These are phyloP conservation scores for Trichosporon ovoides DNA, from an alignment of 1,284 basidiomycete genomes.

Conservation along the genomic window DNA sequence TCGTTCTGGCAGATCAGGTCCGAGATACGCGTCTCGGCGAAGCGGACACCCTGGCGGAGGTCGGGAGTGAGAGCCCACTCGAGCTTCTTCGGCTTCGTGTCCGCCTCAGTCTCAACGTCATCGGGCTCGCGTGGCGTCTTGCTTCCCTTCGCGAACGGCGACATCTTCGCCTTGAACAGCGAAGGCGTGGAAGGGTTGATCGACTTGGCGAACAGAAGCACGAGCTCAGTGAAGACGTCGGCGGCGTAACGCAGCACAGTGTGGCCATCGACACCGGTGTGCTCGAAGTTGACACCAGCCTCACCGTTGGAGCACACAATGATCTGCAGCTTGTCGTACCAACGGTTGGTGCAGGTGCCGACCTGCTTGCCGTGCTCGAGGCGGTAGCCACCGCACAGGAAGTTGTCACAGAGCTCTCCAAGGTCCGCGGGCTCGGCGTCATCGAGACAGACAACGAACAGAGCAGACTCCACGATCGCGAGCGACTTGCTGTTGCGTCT, in stretches of 20 bases:
- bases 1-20: constrained; percentile 99
- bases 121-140: constrained; percentile 34
- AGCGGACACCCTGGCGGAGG: constrained; percentile 78
- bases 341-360: constrained; percentile 92
- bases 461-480: constrained; percentile 68
- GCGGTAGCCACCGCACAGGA: constrained; percentile 88
- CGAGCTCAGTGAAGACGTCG: constrained; percentile 91
- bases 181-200: constrained; percentile 91
- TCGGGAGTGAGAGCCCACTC: constrained; percentile 85
- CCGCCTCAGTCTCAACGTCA: constrained; percentile 52
- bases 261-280: constrained; percentile 94
- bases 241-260: constrained; percentile 76
- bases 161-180: constrained; percentile 82
- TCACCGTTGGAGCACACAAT: constrained; percentile 87
- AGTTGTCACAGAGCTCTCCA: constrained; percentile 81
- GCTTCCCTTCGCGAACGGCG: constrained; percentile 67
- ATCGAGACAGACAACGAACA: constrained; percentile 93
- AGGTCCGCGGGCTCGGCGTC: constrained; percentile 67
- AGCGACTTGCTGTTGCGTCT: constrained; percentile 70
- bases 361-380: constrained; percentile 75
- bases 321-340: constrained; percentile 77
- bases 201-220: constrained; percentile 86
- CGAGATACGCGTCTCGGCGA: constrained; percentile 87
- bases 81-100: constrained; percentile 88
- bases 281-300: constrained; percentile 97